These are phyloP conservation scores for Stylonectria norvegica DNA, from an alignment of 2,329 filamentous ascomycete species.

Conservation along the genomic window DNA sequence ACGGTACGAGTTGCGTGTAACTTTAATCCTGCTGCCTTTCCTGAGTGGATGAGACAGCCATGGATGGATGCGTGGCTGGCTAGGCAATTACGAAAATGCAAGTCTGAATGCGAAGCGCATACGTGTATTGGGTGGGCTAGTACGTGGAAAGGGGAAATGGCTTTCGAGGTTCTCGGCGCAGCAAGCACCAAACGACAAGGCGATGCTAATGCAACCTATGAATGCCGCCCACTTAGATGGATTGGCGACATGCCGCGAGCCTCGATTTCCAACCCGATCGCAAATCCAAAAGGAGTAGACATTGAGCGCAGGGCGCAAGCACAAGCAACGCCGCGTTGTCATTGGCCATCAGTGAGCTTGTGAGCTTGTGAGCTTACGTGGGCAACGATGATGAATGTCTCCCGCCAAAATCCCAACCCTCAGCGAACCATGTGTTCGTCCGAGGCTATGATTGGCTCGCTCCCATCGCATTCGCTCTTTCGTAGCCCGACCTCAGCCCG, in stretches of 20 bases:
- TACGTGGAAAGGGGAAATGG: too few relatives aligned
- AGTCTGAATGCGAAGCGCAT: too few relatives aligned
- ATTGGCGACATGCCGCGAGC: background rate
- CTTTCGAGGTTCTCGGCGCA: too few relatives aligned
- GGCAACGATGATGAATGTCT: slow-evolving; percentile 1
- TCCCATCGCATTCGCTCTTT: slow-evolving; percentile 12
- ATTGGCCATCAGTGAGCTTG: background rate
- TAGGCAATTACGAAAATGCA: background rate
- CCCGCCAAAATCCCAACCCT: too few relatives aligned
- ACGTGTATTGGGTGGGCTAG: too few relatives aligned
- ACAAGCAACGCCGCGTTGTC: too few relatives aligned
- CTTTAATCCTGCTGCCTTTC: background rate
- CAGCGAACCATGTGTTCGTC: too few relatives aligned
- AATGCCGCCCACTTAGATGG: background rate
- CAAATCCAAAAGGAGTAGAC: too few relatives aligned
- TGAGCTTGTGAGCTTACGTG: slow-evolving; percentile 9
- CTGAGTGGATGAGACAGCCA: background rate
- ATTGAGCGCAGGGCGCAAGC: too few relatives aligned
- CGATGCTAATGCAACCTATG: background rate
- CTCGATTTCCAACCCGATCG: background rate
- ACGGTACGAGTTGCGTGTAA: too few relatives aligned
- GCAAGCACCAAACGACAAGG: background rate
- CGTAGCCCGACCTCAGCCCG: slow-evolving; percentile 7
- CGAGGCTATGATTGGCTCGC: slow-evolving; percentile 13
- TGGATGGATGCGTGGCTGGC: background rate